Evolutionary conservation across 805 yeast species (phyloP).

Genomic region (Maudiozyma saulgeensis): DNA sequence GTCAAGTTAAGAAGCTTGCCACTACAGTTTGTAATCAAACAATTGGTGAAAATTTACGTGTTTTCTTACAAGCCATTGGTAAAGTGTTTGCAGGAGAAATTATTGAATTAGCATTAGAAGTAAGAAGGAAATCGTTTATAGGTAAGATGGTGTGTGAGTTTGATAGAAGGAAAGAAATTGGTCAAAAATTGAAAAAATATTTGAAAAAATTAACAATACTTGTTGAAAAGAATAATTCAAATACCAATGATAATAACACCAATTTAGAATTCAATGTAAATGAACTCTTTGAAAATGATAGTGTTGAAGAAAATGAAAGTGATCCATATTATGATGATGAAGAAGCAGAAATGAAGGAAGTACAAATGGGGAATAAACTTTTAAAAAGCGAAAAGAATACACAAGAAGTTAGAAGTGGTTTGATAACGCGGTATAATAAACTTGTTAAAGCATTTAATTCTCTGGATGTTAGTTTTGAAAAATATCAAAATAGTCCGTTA

Average conservation of each 20-base stretch:
- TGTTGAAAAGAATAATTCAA: slow-evolving; percentile 30
- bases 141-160: slow-evolving; percentile 33
- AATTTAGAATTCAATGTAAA: slow-evolving; percentile 3
- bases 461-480: slow-evolving; percentile 26
- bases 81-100: slow-evolving; percentile 87
- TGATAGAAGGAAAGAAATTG: slow-evolving; percentile 34
- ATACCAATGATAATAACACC: slow-evolving; percentile 3
- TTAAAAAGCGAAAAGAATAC: slow-evolving; percentile 19
- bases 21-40: slow-evolving; percentile 71
- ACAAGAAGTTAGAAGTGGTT: slow-evolving; percentile 18
- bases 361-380: slow-evolving; percentile 16
- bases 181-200: slow-evolving; percentile 27
- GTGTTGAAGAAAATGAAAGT: slow-evolving; percentile 23
- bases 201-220: slow-evolving; percentile 29
- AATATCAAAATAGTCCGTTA: slow-evolving; percentile 45
- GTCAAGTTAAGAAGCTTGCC: slow-evolving; percentile 73
- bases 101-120: slow-evolving; percentile 68
- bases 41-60: slow-evolving; percentile 69
- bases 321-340: slow-evolving; percentile 27
- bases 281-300: slow-evolving; percentile 12
- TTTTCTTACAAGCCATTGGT: slow-evolving; percentile 75
- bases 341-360: slow-evolving; percentile 14
- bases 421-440: slow-evolving; percentile 26
- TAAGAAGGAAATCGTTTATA: slow-evolving; percentile 47
- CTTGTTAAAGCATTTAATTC: slow-evolving; percentile 23